Evolutionary conservation across 495 filamentous ascomycete species (phyloP), one percentile per base, ranked within the genome.

Genomic region (Friedmanniomyces endolithicus): DNA sequence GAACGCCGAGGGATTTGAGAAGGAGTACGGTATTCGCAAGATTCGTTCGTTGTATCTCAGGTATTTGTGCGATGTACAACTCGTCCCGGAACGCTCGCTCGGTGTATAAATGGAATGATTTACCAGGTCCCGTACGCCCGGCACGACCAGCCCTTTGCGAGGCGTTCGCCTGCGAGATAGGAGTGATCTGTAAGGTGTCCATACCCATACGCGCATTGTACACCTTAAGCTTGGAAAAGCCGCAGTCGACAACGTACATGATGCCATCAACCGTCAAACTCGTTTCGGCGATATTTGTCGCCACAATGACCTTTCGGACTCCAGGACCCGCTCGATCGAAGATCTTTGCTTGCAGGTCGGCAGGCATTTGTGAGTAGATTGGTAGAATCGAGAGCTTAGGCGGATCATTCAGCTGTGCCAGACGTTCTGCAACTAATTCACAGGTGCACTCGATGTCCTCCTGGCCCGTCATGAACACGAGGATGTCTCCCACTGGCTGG

Each of bases 131-230:
- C 27, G 94, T 99, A 53, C 94, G 79, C 7, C 94, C 94, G 9
- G 94, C 94, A 63, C 94, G 84, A 34, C 94, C 94, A 44, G 94
- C 88, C 57, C 94, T 80, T 64, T 99, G 94, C 23, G 84, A 86
- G 25, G 88, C 86, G 66, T 97, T 99, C 58, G 94, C 94, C 65
- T 97, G 94, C 1, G 89, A 95, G 31, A 99, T 94, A 6, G 94
- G 94, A 3, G 94, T 99, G 55, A 99, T 96, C 63, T 97, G 92
- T 14, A 99, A 78, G 1, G 90, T 95, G 60, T 99, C 92, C 94
- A 99, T 99, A 52, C 94, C 90, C 92, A 99, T 96, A 25, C 86
- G 80, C 4, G 94, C 89, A 63, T 99, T 97, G 72, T 97, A 99
- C 12, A 97, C 94, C 65, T 99, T 99, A 53, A 99, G 75, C 69